phyloP scores from a whole-genome alignment of 495 filamentous ascomycete species.

The Aeminium ludgeri region DNA sequence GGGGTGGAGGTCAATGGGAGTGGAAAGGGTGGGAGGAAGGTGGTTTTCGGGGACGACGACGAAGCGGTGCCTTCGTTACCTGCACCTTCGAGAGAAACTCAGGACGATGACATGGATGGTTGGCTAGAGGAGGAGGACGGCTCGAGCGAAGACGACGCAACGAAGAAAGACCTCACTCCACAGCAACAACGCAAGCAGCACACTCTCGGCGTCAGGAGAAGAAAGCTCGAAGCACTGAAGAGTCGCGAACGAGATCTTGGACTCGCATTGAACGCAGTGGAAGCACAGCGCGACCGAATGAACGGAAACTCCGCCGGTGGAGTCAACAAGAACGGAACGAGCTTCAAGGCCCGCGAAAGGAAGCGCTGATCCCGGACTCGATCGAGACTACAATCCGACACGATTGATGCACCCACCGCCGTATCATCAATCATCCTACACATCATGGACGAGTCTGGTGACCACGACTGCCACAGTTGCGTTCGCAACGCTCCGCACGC shows the following conservation, averaged over 20 bases:
- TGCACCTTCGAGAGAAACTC: slow-evolving; percentile 36
- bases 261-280: slow-evolving; percentile 58
- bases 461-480: not conserved
- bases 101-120: slow-evolving; percentile 26
- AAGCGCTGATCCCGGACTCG: slow-evolving; percentile 68
- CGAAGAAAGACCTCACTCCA: slow-evolving; percentile 27
- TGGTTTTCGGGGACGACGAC: slow-evolving; percentile 15
- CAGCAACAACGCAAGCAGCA: slow-evolving; percentile 33
- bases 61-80: slow-evolving; percentile 10
- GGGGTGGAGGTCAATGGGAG: slow-evolving; percentile 23
- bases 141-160: slow-evolving; percentile 15
- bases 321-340: slow-evolving; percentile 62
- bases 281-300: slow-evolving; percentile 63
- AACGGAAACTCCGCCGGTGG: slow-evolving; percentile 65
- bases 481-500: too few species aligned
- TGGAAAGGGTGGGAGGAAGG: slow-evolving; percentile 20
- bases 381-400: not conserved
- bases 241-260: slow-evolving; percentile 54
- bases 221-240: slow-evolving; percentile 45
- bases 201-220: slow-evolving; percentile 31
- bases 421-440: not conserved
- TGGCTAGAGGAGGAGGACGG: slow-evolving; percentile 23
- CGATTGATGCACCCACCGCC: not conserved
- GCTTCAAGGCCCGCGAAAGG: slow-evolving; percentile 66
- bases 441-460: too few species aligned